Evolutionary conservation across 305 asterid species (phyloP).

Genomic region (Stenogyne calaminthoides): DNA sequence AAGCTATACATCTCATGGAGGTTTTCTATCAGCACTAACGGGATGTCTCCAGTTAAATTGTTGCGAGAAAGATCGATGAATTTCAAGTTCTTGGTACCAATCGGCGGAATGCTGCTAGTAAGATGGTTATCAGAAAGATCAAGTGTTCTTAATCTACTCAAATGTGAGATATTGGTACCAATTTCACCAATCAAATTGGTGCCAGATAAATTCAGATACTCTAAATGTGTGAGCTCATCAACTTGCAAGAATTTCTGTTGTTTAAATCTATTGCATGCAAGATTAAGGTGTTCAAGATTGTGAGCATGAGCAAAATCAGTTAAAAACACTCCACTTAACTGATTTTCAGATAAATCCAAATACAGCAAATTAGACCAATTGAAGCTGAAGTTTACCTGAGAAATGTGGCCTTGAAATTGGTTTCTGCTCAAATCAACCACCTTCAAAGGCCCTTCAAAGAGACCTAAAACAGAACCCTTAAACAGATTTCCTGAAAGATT

Average conservation of each 20-base stretch:
- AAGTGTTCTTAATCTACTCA: slow-evolving; percentile 54
- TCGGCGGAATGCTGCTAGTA: slow-evolving; percentile 53
- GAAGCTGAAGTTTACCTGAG: slow-evolving; percentile 74
- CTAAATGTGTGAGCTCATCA: slow-evolving; percentile 53
- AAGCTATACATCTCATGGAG: slow-evolving; percentile 65
- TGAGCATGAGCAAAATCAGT: slow-evolving; percentile 48
- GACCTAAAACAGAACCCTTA: slow-evolving; percentile 64
- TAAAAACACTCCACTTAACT: slow-evolving; percentile 68
- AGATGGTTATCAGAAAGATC: slow-evolving; percentile 77
- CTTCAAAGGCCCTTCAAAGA: slow-evolving; percentile 63
- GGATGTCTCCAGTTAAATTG: slow-evolving; percentile 86
- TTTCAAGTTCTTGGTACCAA: slow-evolving; percentile 45
- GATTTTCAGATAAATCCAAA: slow-evolving; percentile 81
- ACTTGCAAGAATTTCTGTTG: slow-evolving; percentile 46
- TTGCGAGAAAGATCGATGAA: slow-evolving; percentile 75
- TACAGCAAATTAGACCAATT: slow-evolving; percentile 61
- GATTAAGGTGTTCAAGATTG: slow-evolving; percentile 70
- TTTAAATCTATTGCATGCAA: slow-evolving; percentile 79
- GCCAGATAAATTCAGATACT: slow-evolving; percentile 73
- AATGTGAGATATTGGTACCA: slow-evolving; percentile 48
- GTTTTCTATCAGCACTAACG: slow-evolving; percentile 46
- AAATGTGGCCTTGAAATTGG: slow-evolving; percentile 82
- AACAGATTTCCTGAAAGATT: slow-evolving; percentile 76
- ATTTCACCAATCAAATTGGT: slow-evolving; percentile 72
- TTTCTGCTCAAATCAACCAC: slow-evolving; percentile 91